These are phyloP conservation scores for Talaromyces sp. DNA, from an alignment of 2,329 filamentous ascomycete genomes.

Conservation along the genomic window DNA sequence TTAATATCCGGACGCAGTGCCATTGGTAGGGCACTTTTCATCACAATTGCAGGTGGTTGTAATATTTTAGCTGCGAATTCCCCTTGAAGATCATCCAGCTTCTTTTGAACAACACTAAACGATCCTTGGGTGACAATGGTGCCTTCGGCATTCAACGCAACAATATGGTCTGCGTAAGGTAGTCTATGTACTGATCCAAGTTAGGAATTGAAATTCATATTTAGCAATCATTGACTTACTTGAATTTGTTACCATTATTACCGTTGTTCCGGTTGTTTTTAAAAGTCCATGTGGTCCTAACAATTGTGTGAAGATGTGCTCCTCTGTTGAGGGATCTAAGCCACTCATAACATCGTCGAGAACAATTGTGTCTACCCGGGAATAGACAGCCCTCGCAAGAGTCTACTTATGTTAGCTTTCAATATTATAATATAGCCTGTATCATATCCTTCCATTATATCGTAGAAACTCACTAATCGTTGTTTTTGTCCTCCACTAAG, in stretches of 20 bases:
- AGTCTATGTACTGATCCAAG: slow-evolving; percentile 30
- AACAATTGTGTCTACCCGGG: slow-evolving; percentile 73
- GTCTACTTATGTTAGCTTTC: slow-evolving; percentile 24
- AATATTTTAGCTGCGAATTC: neutral
- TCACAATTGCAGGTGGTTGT: neutral
- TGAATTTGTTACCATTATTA: slow-evolving; percentile 7
- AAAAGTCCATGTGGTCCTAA: slow-evolving; percentile 11
- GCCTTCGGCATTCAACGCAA: slow-evolving; percentile 36
- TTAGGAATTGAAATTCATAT: neutral
- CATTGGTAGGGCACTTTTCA: neutral
- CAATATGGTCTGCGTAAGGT: slow-evolving; percentile 40
- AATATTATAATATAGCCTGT: no score
- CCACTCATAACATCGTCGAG: slow-evolving; percentile 85
- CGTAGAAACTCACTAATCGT: slow-evolving; percentile 51
- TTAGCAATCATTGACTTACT: neutral
- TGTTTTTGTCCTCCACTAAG: slow-evolving; percentile 85
- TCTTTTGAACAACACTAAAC: slow-evolving; percentile 22
- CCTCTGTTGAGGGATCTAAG: slow-evolving; percentile 58
- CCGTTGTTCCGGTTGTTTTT: slow-evolving; percentile 2
- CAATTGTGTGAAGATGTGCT: slow-evolving; percentile 31
- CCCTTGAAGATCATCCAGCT: neutral
- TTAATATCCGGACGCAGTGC: neutral
- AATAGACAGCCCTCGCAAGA: slow-evolving; percentile 70
- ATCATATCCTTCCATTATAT: neutral
- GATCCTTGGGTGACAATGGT: slow-evolving; percentile 37